A percentile compares a stretch with the other conserved stretches of the same genome.
phyloP scores from a whole-genome alignment of 2,329 filamentous ascomycete genomes.

The Colletotrichum zoysiae region DNA sequence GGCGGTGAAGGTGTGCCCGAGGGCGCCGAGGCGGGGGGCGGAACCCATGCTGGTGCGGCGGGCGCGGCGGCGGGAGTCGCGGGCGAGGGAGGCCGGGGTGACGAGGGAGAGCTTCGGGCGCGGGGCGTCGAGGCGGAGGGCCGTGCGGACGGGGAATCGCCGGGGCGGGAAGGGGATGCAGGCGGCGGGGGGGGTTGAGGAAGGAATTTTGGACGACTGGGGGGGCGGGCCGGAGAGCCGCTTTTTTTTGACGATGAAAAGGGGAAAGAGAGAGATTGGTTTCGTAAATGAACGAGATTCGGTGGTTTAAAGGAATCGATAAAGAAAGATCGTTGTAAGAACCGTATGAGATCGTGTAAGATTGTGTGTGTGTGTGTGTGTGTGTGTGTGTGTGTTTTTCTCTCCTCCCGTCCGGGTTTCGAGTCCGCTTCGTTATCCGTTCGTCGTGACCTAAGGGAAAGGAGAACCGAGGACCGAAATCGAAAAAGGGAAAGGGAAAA shows the following conservation, averaged over 20 bases:
- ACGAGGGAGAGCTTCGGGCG: conserved; percentile 59
- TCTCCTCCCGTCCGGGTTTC: neutral
- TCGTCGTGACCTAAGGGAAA: conserved; percentile 9
- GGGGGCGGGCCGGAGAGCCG: conserved; percentile 8
- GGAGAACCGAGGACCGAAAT: neutral
- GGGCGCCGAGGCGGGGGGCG: conserved; percentile 72
- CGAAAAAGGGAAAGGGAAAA: neutral
- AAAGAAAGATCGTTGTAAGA: neutral
- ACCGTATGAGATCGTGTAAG: neutral
- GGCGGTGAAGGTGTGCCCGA: conserved; percentile 83
- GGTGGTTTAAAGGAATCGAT: neutral
- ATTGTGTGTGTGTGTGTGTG: neutral
- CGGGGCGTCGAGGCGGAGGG: conserved; percentile 47
- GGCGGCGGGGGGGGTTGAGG: conserved; percentile 43
- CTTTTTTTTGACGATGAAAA: neutral
- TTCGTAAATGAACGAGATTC: neutral
- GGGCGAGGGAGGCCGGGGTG: conserved; percentile 48
- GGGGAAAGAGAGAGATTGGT: neutral
- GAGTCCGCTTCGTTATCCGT: neutral
- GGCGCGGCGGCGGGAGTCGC: conserved; percentile 8
- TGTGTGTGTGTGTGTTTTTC: neutral
- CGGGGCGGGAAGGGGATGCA: conserved; percentile 57
- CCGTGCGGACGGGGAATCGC: conserved; percentile 57
- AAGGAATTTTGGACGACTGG: conserved; percentile 39
- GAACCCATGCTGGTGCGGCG: conserved; percentile 53